Evolutionary conservation across 495 filamentous ascomycete species (phyloP).

Genomic region (Podospora comata): DNA sequence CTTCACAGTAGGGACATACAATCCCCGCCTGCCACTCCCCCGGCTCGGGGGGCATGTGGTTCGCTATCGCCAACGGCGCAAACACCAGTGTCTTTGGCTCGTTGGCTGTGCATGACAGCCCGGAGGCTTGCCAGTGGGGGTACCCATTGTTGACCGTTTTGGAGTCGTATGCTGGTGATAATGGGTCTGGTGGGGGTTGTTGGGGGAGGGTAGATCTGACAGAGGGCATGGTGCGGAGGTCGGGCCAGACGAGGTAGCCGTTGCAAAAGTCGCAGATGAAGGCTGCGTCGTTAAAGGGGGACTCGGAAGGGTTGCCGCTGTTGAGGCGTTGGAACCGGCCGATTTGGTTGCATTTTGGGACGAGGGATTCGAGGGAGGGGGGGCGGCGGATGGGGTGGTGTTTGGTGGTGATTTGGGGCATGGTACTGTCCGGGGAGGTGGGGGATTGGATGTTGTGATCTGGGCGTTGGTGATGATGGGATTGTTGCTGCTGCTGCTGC

Average conservation of each 20-base stretch:
- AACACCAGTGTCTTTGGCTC: conserved; percentile 46
- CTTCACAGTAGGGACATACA: conserved; percentile 48
- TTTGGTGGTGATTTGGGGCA: neutral
- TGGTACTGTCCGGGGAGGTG: conserved; percentile 1
- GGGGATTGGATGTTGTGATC: conserved; percentile 11
- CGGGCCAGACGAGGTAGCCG: conserved; percentile 47
- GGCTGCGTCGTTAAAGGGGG: conserved; percentile 37
- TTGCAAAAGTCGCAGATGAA: conserved; percentile 53
- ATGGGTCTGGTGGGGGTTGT: neutral
- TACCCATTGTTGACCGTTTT: conserved; percentile 17
- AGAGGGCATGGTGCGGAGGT: conserved; percentile 42
- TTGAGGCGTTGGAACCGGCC: conserved; percentile 43
- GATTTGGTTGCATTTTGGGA: conserved; percentile 38
- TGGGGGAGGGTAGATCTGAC: conserved; percentile 26
- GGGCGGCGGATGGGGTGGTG: conserved; percentile 1
- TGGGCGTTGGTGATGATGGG: neutral
- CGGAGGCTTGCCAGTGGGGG: conserved; percentile 33
- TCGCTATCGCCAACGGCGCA: conserved; percentile 48
- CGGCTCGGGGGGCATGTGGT: conserved; percentile 42
- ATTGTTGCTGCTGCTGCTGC: conserved; percentile 18
- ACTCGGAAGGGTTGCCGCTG: conserved; percentile 2
- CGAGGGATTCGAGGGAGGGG: conserved; percentile 33
- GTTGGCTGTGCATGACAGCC: conserved; percentile 18
- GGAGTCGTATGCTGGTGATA: neutral
- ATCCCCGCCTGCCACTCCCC: conserved; percentile 44